Percentiles rank a stretch among this genome's conserved stretches.
phyloP scores from a whole-genome alignment of 495 filamentous ascomycete genomes.

The Penicillium goetzii region DNA sequence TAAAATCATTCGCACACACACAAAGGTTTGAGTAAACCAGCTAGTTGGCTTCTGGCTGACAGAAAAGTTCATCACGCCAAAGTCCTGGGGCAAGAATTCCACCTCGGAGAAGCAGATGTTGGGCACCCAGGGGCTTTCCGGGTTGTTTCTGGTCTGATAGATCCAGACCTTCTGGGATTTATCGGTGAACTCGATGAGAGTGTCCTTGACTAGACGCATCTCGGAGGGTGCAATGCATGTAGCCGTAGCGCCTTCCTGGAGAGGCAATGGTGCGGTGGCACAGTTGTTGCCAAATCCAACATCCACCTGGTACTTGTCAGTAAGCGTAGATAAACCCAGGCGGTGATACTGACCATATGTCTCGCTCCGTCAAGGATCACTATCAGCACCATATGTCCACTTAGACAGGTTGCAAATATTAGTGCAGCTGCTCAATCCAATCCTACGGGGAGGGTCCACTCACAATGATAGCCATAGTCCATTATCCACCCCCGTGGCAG shows the following conservation, averaged over 20 bases:
- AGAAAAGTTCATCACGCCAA: conserved; percentile 63
- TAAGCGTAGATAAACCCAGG: background rate
- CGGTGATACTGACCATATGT: conserved; percentile 47
- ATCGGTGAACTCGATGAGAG: conserved; percentile 48
- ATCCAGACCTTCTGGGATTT: conserved; percentile 58
- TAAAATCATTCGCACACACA: conserved; percentile 59
- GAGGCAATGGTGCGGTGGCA: conserved; percentile 56
- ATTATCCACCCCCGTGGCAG: conserved; percentile 24
- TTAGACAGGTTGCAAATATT: conserved; percentile 9
- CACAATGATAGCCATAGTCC: conserved; percentile 35
- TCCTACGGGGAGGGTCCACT: conserved; percentile 8
- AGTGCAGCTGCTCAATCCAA: background rate
- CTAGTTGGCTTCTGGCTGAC: conserved; percentile 45
- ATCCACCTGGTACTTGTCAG: conserved; percentile 54
- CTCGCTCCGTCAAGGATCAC: conserved; percentile 57
- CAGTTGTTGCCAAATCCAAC: conserved; percentile 71
- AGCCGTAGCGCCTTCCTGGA: conserved; percentile 48
- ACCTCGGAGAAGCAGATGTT: conserved; percentile 61
- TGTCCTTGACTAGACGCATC: conserved; percentile 51
- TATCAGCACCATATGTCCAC: conserved; percentile 68
- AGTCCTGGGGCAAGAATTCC: conserved; percentile 64
- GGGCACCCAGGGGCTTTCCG: conserved; percentile 52
- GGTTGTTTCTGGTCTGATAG: conserved; percentile 56
- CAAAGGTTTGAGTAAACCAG: conserved; percentile 57
- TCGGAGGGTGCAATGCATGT: conserved; percentile 51